A percentile compares a stretch with the other conserved stretches of the same genome.
phyloP scores from a whole-genome alignment of 371 early-diverging fungal genomes.

The Actinomortierella ambigua region DNA sequence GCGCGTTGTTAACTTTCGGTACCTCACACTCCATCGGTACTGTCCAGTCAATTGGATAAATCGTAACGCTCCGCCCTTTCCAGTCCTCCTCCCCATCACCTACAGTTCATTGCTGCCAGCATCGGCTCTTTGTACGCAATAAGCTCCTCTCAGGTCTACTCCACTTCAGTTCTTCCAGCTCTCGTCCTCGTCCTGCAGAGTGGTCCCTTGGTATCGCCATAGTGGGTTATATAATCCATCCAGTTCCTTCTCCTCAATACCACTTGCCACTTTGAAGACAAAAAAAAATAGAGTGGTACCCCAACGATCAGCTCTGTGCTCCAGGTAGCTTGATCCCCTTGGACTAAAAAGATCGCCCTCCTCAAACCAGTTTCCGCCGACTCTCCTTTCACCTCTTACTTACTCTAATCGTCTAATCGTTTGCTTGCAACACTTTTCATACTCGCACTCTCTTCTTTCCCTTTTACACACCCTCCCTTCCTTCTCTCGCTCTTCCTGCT shows the following conservation, averaged over 20 bases:
- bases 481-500: neutral
- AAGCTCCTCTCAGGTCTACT: no score
- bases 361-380: neutral
- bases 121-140: no score
- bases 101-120: neutral
- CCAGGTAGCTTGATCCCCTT: neutral
- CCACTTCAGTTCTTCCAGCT: no score
- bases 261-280: no score
- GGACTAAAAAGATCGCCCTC: neutral
- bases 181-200: no score
- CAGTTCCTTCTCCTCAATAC: neutral
- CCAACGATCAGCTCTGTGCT: neutral
- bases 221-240: conserved; percentile 3
- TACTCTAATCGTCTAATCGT: neutral
- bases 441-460: neutral
- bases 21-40: no score
- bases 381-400: neutral
- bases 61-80: no score
- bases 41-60: no score
- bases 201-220: neutral
- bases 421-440: no score
- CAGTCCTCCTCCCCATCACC: neutral
- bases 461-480: neutral
- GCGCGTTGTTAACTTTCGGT: no score
- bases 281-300: no score